A percentile compares a stretch with the other conserved stretches of the same genome.
Evolutionary conservation across 2,329 filamentous ascomycete genomes (phyloP).

Genomic region (Pseudogymnoascus sp.): DNA sequence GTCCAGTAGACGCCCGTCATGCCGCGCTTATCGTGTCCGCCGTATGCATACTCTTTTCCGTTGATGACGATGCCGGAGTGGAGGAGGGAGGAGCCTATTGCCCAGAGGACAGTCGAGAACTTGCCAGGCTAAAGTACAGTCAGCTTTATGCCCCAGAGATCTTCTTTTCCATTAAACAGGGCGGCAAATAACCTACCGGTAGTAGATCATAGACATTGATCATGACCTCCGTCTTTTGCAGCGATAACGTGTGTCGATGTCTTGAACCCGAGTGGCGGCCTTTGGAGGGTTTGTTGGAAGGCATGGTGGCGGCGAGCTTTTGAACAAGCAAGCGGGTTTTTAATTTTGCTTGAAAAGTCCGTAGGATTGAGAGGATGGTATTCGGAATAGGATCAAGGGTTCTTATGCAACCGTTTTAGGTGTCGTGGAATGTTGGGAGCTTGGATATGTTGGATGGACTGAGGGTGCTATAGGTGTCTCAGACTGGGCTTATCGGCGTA

Average conservation of each 20-base stretch:
- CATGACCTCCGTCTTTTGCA: conserved; percentile 63
- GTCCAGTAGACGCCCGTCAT: conserved; percentile 81
- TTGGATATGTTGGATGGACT: not conserved
- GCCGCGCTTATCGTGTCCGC: conserved; percentile 64
- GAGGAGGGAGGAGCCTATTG: conserved; percentile 65
- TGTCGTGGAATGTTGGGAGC: not conserved
- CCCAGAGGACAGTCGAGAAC: conserved; percentile 70
- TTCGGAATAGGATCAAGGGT: not conserved
- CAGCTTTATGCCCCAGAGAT: not conserved
- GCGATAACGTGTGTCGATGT: conserved; percentile 59
- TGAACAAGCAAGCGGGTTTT: not conserved
- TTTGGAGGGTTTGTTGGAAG: conserved; percentile 7
- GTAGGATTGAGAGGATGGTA: not conserved
- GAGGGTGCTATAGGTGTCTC: not conserved
- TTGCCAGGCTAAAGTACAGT: conserved; percentile 51
- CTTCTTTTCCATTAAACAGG: not conserved
- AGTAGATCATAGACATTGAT: conserved; percentile 75
- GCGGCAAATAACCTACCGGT: conserved; percentile 42
- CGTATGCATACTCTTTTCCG: conserved; percentile 75
- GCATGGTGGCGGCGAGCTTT: not conserved
- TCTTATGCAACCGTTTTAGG: not conserved
- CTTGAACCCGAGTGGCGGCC: conserved; percentile 10
- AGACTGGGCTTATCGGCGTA: not conserved
- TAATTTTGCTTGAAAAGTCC: not conserved
- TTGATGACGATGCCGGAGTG: conserved; percentile 79